Percentiles rank a stretch among this genome's conserved stretches.
These are phyloP conservation scores for Chalciporus sphaerocephalus DNA, from an alignment of 768 basidiomycete species.

Conservation along the genomic window DNA sequence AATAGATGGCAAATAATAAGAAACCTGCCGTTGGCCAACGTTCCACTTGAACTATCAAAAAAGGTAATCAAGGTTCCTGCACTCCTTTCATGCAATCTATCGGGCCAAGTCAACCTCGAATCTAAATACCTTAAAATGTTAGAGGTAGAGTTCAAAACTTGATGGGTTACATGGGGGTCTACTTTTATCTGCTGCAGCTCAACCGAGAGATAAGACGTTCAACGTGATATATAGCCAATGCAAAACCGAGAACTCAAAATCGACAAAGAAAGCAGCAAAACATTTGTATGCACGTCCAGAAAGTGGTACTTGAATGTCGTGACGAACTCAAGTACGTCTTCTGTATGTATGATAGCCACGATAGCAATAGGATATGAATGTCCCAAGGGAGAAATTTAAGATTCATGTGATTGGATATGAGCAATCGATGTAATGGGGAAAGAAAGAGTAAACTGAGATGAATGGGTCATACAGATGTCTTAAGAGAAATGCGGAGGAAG, in stretches of 20 bases:
- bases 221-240: constrained; percentile 2
- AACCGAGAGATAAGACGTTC: constrained; percentile 9
- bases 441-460: neutral
- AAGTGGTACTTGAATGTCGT: constrained; percentile 13
- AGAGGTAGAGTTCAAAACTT: neutral
- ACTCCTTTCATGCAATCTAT: neutral
- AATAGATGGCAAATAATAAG: constrained; percentile 2
- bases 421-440: neutral
- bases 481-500: neutral
- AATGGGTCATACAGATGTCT: constrained; percentile 9
- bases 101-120: no score
- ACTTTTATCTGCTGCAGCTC: constrained; percentile 10
- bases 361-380: constrained; percentile 1
- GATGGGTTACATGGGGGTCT: neutral
- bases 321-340: constrained; percentile 9
- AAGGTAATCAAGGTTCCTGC: neutral
- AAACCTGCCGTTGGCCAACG: no score
- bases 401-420: neutral
- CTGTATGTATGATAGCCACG: constrained; percentile 4
- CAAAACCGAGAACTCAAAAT: constrained; percentile 4
- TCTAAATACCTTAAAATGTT: no score
- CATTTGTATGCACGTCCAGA: constrained; percentile 11
- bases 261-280: constrained; percentile 14
- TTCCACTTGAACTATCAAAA: no score
- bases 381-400: neutral